phyloP scores from a whole-genome alignment of 768 basidiomycete species.

The Lepiota subincarnata region DNA sequence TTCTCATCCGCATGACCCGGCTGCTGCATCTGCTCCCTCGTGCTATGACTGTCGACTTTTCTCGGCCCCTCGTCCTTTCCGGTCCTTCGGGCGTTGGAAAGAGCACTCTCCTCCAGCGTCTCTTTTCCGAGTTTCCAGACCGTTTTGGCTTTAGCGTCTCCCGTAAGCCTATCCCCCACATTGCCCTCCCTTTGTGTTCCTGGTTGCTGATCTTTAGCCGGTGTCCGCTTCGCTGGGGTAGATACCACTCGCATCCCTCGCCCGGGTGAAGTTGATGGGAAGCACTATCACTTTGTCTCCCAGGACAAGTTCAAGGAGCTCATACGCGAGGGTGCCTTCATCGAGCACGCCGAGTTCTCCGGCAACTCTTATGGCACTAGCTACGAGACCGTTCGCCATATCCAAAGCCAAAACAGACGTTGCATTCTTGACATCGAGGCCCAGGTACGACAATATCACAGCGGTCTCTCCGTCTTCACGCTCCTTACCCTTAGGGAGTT shows the following conservation, averaged over 20 bases:
- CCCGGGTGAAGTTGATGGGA: slow-evolving; percentile 76
- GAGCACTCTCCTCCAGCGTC: slow-evolving; percentile 78
- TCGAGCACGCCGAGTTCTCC: slow-evolving; percentile 93
- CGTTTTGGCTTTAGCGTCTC: slow-evolving; percentile 93
- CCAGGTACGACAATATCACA: slow-evolving; percentile 55
- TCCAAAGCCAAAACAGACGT: slow-evolving; percentile 64
- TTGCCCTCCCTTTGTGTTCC: not conserved
- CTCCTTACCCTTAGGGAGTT: slow-evolving; percentile 62
- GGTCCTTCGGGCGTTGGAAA: slow-evolving; percentile 95
- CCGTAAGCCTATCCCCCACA: slow-evolving; percentile 45
- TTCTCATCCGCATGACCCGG: not conserved
- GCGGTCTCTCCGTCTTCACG: slow-evolving; percentile 3
- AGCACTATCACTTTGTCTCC: slow-evolving; percentile 83
- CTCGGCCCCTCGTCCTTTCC: slow-evolving; percentile 81
- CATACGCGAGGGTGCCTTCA: slow-evolving; percentile 70
- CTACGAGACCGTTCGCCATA: slow-evolving; percentile 65
- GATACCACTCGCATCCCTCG: slow-evolving; percentile 89
- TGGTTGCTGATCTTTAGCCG: slow-evolving; percentile 11
- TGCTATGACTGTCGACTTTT: slow-evolving; percentile 25
- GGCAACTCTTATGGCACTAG: slow-evolving; percentile 94
- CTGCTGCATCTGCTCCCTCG: not conserved
- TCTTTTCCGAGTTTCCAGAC: slow-evolving; percentile 78
- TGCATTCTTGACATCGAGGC: slow-evolving; percentile 96
- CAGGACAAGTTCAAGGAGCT: slow-evolving; percentile 68
- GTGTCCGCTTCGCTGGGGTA: slow-evolving; percentile 24